Conservation (phyloP, 1,284 basidiomycete genomes). For the Papiliotrema flavescens region DNA sequence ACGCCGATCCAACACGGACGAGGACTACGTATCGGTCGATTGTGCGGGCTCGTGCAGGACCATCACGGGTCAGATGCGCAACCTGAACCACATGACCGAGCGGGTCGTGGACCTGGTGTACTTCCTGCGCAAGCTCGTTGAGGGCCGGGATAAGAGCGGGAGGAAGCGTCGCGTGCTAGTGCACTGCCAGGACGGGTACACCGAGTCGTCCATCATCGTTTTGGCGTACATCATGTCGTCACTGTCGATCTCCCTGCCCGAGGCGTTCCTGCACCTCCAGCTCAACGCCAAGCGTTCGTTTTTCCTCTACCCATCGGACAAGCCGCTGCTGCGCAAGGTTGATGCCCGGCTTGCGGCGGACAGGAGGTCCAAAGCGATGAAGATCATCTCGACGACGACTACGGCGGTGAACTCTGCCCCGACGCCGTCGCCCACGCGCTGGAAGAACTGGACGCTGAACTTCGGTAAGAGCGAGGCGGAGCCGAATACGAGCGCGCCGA, state of each 20-base stretch:
- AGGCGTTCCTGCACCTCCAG: slow-evolving; percentile 74
- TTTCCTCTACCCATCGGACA: slow-evolving; percentile 84
- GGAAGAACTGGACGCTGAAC: slow-evolving; percentile 7
- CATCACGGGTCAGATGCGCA: slow-evolving; percentile 38
- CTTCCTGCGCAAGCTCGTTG: slow-evolving; percentile 40
- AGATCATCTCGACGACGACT: slow-evolving; percentile 15
- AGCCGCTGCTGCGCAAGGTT: slow-evolving; percentile 69
- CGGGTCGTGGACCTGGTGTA: slow-evolving; percentile 44
- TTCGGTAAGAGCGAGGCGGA: slow-evolving; percentile 2
- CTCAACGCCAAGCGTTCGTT: slow-evolving; percentile 62
- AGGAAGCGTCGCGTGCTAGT: slow-evolving; percentile 42
- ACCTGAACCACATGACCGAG: slow-evolving; percentile 39
- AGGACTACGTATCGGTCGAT: slow-evolving; percentile 41
- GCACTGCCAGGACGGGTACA: slow-evolving; percentile 55
- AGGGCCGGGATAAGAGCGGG: slow-evolving; percentile 35
- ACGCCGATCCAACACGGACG: slow-evolving; percentile 2
- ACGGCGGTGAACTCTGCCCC: slow-evolving; percentile 7
- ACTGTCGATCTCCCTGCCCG: slow-evolving; percentile 64
- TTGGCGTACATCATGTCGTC: slow-evolving; percentile 84
- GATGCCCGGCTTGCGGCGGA: slow-evolving; percentile 58
- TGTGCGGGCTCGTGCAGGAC: slow-evolving; percentile 45
- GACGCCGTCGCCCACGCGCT: neutral
- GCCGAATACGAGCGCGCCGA: too few relatives aligned
- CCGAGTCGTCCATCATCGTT: slow-evolving; percentile 85
- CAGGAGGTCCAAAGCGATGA: slow-evolving; percentile 32